Conservation (phyloP, 306 rosid species). For the Trichosanthes cucumerina region DNA sequence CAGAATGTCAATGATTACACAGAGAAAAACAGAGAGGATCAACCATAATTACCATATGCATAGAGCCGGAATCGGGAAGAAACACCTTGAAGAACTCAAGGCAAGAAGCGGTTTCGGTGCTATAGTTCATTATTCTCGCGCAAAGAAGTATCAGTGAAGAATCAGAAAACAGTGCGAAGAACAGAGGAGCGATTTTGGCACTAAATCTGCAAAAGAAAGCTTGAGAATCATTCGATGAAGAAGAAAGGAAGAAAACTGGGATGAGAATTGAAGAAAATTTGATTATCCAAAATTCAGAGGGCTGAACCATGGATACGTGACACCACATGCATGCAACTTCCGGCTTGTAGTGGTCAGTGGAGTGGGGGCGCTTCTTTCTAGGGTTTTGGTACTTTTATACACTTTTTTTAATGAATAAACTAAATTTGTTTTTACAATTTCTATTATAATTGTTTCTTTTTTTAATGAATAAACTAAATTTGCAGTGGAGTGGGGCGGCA, state of each 20-base stretch:
- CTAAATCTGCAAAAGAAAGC: neutral
- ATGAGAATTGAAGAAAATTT: too few relatives aligned
- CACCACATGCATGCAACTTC: constrained; percentile 5
- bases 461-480: too few relatives aligned
- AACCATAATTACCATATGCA: constrained; percentile 7
- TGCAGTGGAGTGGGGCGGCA: too few relatives aligned
- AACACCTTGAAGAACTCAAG: constrained; percentile 15
- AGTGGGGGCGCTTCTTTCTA: neutral
- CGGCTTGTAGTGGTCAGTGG: neutral
- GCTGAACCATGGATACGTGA: neutral
- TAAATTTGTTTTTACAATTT: too few relatives aligned
- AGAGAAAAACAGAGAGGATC: neutral
- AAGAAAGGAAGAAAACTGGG: neutral
- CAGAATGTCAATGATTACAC: neutral
- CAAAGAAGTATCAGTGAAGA: neutral
- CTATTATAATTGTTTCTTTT: too few relatives aligned
- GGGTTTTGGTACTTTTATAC: neutral
- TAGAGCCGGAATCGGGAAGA: constrained; percentile 2
- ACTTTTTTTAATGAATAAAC: neutral
- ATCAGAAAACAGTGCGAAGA: neutral
- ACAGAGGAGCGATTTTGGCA: neutral
- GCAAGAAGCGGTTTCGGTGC: neutral
- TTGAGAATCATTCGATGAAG: neutral
- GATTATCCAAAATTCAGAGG: neutral
- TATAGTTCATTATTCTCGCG: neutral